phyloP scores from a whole-genome alignment of 306 rosid species.

The Vachellia collinsii region DNA sequence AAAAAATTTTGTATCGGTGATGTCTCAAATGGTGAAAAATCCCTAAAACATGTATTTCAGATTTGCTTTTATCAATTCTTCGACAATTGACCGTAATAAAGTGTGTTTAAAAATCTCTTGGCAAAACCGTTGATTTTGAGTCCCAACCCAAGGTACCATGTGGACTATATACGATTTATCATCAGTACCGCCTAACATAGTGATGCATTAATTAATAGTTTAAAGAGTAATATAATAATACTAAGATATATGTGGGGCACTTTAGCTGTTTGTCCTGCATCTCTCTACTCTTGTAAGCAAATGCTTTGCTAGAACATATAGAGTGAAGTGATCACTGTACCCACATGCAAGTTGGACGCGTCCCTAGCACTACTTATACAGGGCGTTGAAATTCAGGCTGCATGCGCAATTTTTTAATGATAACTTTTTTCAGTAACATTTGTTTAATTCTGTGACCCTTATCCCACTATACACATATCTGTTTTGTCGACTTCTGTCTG shows the following conservation, averaged over 20 bases:
- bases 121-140: no score
- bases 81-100: background rate
- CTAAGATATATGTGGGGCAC: background rate
- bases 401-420: slow-evolving; percentile 17
- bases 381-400: slow-evolving; percentile 32
- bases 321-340: slow-evolving; percentile 3
- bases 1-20: background rate
- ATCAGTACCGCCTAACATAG: background rate
- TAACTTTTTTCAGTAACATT: slow-evolving; percentile 1
- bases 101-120: background rate
- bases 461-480: slow-evolving; percentile 35
- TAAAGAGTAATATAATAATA: background rate
- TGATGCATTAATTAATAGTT: background rate
- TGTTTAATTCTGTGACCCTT: slow-evolving; percentile 19
- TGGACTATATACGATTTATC: background rate
- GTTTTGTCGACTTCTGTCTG: slow-evolving; percentile 13
- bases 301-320: background rate
- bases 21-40: background rate
- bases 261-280: background rate
- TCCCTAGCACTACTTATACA: slow-evolving; percentile 34
- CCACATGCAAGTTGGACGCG: slow-evolving; percentile 36
- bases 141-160: background rate
- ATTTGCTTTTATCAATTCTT: background rate
- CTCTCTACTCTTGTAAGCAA: background rate
- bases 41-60: background rate